phyloP scores from a whole-genome alignment of 2,329 filamentous ascomycete genomes.

The Cladosporium sphaerospermum region DNA sequence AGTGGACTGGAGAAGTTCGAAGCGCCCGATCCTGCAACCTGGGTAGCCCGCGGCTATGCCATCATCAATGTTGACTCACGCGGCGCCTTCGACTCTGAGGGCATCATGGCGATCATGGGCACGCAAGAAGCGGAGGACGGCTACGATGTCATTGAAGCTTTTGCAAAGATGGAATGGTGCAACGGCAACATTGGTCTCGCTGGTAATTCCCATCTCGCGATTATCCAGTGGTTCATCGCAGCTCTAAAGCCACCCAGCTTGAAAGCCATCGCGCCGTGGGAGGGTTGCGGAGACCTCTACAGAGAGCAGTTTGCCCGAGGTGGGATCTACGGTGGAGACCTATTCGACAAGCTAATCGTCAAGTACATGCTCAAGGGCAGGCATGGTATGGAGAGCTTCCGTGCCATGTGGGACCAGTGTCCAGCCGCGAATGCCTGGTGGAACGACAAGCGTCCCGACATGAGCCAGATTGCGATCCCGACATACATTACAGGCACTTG shows the following conservation, averaged over 20 bases:
- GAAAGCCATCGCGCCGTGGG: conserved; percentile 43
- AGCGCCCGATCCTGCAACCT: conserved; percentile 32
- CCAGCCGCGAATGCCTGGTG: conserved; percentile 13
- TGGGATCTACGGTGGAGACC: background rate
- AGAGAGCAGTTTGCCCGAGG: conserved; percentile 7
- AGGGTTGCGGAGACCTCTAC: conserved; percentile 43
- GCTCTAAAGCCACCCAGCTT: conserved; percentile 37
- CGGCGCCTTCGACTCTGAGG: conserved; percentile 30
- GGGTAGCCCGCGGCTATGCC: conserved; percentile 29
- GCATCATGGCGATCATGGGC: conserved; percentile 31
- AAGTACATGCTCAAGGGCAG: conserved; percentile 13
- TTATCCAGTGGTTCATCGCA: conserved; percentile 32
- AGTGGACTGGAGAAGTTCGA: conserved; percentile 20
- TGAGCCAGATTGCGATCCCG: conserved; percentile 15
- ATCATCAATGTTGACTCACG: conserved; percentile 29
- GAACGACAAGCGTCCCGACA: conserved; percentile 14
- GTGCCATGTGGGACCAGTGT: conserved; percentile 10
- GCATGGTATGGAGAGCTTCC: conserved; percentile 12
- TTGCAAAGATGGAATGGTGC: conserved; percentile 35
- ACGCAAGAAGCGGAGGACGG: conserved; percentile 35
- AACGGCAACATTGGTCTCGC: conserved; percentile 36
- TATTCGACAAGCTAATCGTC: conserved; percentile 15
- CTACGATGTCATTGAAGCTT: conserved; percentile 35
- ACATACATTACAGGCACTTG: conserved; percentile 13
- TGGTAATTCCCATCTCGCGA: conserved; percentile 30